Conservation (phyloP, 768 basidiomycete genomes). For the Tulasnella sp. region DNA sequence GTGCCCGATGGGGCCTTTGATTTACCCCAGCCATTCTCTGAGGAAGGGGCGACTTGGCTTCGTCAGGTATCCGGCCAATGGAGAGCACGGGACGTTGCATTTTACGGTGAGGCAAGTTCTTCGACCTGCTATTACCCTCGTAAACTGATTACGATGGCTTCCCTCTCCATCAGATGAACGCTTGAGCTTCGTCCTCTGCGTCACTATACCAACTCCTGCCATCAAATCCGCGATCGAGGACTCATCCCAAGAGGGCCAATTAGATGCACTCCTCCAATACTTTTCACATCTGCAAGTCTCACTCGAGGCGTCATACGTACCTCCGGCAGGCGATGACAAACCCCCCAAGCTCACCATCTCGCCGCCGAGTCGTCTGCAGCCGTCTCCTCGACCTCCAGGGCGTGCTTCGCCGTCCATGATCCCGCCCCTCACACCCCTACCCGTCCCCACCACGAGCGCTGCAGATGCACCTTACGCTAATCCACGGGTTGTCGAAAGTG, state of each 20-base stretch:
- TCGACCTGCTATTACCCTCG: not conserved
- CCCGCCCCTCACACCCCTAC: constrained; percentile 75
- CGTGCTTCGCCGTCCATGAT: constrained; percentile 49
- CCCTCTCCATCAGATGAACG: constrained; percentile 30
- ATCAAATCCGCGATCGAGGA: constrained; percentile 32
- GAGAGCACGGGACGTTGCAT: constrained; percentile 14
- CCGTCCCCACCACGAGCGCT: constrained; percentile 64
- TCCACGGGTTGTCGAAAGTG: constrained; percentile 46
- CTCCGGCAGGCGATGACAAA: constrained; percentile 21
- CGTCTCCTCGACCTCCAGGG: constrained; percentile 30
- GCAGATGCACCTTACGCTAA: constrained; percentile 66
- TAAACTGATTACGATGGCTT: not conserved
- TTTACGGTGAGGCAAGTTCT: constrained; percentile 17
- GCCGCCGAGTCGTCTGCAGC: constrained; percentile 31
- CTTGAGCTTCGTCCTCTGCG: constrained; percentile 31
- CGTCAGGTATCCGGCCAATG: not conserved
- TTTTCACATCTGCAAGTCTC: constrained; percentile 70
- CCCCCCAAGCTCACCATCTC: constrained; percentile 45
- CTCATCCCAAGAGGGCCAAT: constrained; percentile 26
- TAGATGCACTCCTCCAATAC: constrained; percentile 39
- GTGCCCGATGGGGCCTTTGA: constrained; percentile 14
- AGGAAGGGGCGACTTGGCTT: not conserved
- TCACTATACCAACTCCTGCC: constrained; percentile 31
- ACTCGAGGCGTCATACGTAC: constrained; percentile 64
- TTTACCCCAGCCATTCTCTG: constrained; percentile 3